Base-by-base conservation (phyloP, 768 basidiomycete genomes). In the Rhizopogon vinicolor region DNA sequence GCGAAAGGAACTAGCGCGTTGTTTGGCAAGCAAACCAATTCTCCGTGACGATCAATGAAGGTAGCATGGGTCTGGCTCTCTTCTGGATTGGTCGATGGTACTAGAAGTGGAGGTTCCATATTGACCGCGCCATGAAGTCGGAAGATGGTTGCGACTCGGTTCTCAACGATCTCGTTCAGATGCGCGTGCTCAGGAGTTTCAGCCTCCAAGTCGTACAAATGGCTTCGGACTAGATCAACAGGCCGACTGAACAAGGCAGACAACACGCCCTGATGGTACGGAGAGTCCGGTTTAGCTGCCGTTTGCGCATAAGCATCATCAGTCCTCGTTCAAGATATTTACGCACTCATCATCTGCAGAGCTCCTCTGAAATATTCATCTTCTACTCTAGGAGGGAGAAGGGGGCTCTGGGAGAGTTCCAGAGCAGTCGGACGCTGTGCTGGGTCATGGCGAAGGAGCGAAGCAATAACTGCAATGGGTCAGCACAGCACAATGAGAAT, bases 71-170 rank as follows among this genome's bases (percentile, higher is more conserved):
- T 80, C 41, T 78, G 78, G 33, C 86, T 82, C 31, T 89, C 86
- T 16, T 83, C 82, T 3, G 77, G 72, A 31, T 85, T 78, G 46
- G 81, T 76, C 2, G 83, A 76, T 1, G 89, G 94, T 67, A 92
- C 82, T 10, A 97, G 75, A n/a, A 95, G 69, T 0, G 93, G 88
- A 0, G 93, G 87, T 61, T 91, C 89, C 70, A 87, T 86, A 59
- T 93, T 85, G 1, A 96, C 83, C 3, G 95, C 94, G 6, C 95
- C 95, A 64, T 95, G 95, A 5, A 95, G 78, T 39, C 86, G 83
- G 69, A 96, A 95, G 16, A 94, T 85, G 2, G 86, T 74, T 3
- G 81, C 76, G 5, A 97, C 74, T 16, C 85, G 83, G 48, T 94
- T 90, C 58, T 87, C 80, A 5, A 95, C 90, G 3, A 86, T 83